phyloP scores from a whole-genome alignment of 2,329 filamentous ascomycete genomes.

The Bipolaris gigantea region DNA sequence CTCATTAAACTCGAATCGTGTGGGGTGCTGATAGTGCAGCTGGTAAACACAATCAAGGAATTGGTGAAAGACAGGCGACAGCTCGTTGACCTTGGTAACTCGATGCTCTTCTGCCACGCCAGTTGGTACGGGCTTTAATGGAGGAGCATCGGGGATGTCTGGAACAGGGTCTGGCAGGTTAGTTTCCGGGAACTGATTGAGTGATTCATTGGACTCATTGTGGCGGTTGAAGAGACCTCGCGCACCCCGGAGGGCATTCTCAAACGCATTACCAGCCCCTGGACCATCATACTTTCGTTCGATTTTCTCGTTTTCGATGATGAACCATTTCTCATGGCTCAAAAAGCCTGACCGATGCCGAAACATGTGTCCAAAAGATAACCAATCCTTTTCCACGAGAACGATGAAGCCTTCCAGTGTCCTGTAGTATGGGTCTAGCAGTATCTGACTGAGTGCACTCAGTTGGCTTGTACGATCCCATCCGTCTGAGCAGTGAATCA shows the following conservation, averaged over 20 bases:
- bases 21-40: constrained; percentile 79
- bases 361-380: constrained; percentile 98
- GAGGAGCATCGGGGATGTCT: constrained; percentile 49
- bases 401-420: constrained; percentile 94
- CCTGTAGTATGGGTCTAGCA: constrained; percentile 93
- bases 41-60: constrained; percentile 96
- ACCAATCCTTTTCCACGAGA: constrained; percentile 94
- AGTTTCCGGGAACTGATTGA: constrained; percentile 54
- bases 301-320: constrained; percentile 77
- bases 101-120: constrained; percentile 60
- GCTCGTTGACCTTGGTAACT: constrained; percentile 81
- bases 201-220: constrained; percentile 65
- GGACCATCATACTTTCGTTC: constrained; percentile 49
- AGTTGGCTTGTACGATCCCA: constrained; percentile 98
- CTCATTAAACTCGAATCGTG: constrained; percentile 94
- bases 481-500: constrained; percentile 97
- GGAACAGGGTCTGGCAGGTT: constrained; percentile 57
- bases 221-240: constrained; percentile 88
- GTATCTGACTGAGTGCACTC: constrained; percentile 86
- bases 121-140: constrained; percentile 40
- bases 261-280: constrained; percentile 71
- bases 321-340: constrained; percentile 92
- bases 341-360: constrained; percentile 85
- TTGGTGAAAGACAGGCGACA: constrained; percentile 95
- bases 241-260: constrained; percentile 81